A percentile compares a stretch with the other conserved stretches of the same genome.
Evolutionary conservation across 2,329 filamentous ascomycete genomes (phyloP).

Genomic region (Beauveria pseudobassiana): DNA sequence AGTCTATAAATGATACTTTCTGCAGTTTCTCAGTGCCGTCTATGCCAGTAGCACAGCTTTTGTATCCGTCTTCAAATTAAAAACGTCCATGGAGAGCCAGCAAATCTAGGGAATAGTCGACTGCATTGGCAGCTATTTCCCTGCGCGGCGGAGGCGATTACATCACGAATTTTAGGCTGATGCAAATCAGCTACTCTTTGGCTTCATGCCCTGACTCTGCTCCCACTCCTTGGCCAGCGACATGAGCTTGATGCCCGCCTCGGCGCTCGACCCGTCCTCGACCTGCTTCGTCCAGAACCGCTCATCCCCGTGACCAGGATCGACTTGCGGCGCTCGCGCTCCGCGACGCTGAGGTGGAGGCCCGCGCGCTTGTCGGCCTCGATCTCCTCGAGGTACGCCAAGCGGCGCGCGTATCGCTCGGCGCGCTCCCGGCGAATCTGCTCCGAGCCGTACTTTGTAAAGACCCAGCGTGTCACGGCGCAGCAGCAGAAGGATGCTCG

Average conservation of each 20-base stretch:
- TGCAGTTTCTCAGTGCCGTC: no score
- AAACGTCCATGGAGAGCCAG: no score
- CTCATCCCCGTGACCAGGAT: conserved; percentile 25
- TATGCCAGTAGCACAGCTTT: no score
- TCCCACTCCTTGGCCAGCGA: conserved; percentile 16
- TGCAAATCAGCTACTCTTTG: conserved; percentile 2
- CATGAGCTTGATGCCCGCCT: conserved; percentile 28
- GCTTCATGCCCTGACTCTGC: conserved; percentile 6
- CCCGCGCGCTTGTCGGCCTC: conserved; percentile 30
- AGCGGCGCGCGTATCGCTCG: conserved; percentile 29
- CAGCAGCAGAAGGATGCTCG: conserved; percentile 61
- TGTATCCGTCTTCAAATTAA: no score
- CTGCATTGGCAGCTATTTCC: no score
- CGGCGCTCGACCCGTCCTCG: conserved; percentile 29
- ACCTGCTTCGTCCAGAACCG: conserved; percentile 36
- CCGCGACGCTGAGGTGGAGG: conserved; percentile 25
- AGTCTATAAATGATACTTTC: no score
- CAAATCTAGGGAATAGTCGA: no score
- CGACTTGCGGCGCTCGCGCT: conserved; percentile 31
- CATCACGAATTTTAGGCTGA: neutral
- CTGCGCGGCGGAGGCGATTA: neutral
- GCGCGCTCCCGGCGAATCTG: conserved; percentile 33
- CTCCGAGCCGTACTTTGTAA: conserved; percentile 32
- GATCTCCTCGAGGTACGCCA: conserved; percentile 31
- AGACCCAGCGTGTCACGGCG: conserved; percentile 30